Base-by-base conservation (phyloP, 805 yeast genomes). In the Pichia kluyveri region DNA sequence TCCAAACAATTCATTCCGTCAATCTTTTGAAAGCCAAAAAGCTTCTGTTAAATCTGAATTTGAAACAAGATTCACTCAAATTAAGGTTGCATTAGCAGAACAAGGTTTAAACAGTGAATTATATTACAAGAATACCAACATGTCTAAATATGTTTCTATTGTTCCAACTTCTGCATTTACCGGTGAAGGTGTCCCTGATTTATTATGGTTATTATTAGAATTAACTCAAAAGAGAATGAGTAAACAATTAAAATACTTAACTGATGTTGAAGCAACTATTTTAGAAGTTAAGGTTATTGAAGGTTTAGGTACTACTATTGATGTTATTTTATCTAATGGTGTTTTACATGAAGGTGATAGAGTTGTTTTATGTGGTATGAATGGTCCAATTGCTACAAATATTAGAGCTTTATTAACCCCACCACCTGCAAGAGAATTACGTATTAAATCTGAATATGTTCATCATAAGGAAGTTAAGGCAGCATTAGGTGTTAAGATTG, bases 181-280 rank as follows among this genome's bases (percentile, higher is more conserved):
- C 14, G 99, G 99, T 68, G 99, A 93, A 72, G 99, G 99, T 86
- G 95, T 93, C 59, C 99, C 99, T 44, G 99, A 93, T 80, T 77
- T 93, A 72, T 79, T 93, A 63, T 89, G 96, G 91, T 77, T 93
- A 68, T 74, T 93, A 63, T 77, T 93, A 60, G 98, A 93, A 69
- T 79, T 93, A 61, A 93, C 99, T 15, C 98, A 93, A 72, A 86
- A 87, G 82, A 85, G 99, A 74, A 93, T 93, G 99, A 86, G 96
- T 55, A 90, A 90, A 69, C 97, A 91, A 75, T 82, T 93, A 71
- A 91, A 87, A 91, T 93, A 93, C 74, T 73, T 93, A 56, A 82
- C 97, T 36, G 80, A 84, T 65, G 82, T 93, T 51, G 98, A 90
- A 70, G 98, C 99, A 48, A 93, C 99, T 23, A 80, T 93, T 60